Conservation (phyloP, 1,284 basidiomycete genomes). For the Ganoderma sinense region DNA sequence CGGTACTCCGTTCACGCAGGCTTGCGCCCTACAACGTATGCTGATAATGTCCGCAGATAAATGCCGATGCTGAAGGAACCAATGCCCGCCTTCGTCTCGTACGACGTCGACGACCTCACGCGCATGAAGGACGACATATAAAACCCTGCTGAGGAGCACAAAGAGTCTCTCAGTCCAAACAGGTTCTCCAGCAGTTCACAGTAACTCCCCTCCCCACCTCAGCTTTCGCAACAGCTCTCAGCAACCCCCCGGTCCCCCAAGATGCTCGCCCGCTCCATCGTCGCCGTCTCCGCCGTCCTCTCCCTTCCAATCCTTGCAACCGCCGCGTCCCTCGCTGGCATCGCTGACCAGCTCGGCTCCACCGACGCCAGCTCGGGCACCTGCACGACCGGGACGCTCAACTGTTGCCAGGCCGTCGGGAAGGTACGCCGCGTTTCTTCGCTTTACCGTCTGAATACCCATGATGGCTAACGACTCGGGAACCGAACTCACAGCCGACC, state of each 20-base stretch:
- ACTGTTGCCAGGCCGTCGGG: slow-evolving; percentile 41
- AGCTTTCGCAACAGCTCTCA: slow-evolving; percentile 13
- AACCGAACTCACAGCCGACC: slow-evolving; percentile 21
- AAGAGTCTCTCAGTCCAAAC: background rate
- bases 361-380: slow-evolving; percentile 16
- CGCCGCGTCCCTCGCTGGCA: slow-evolving; percentile 31
- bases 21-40: background rate
- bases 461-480: background rate
- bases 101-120: background rate
- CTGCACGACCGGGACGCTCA: slow-evolving; percentile 38
- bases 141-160: background rate
- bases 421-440: slow-evolving; percentile 15
- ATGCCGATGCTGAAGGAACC: background rate
- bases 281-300: slow-evolving; percentile 23
- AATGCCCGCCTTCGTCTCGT: background rate
- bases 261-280: slow-evolving; percentile 29
- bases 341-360: background rate
- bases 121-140: background rate
- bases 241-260: background rate
- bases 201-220: background rate
- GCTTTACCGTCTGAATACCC: background rate
- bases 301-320: slow-evolving; percentile 37
- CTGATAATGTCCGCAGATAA: background rate
- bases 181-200: slow-evolving; percentile 8
- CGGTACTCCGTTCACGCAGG: background rate